A percentile compares a stretch with the other conserved stretches of the same genome.
Conservation (phyloP, 768 basidiomycete genomes). For the Floccularia luteovirens region DNA sequence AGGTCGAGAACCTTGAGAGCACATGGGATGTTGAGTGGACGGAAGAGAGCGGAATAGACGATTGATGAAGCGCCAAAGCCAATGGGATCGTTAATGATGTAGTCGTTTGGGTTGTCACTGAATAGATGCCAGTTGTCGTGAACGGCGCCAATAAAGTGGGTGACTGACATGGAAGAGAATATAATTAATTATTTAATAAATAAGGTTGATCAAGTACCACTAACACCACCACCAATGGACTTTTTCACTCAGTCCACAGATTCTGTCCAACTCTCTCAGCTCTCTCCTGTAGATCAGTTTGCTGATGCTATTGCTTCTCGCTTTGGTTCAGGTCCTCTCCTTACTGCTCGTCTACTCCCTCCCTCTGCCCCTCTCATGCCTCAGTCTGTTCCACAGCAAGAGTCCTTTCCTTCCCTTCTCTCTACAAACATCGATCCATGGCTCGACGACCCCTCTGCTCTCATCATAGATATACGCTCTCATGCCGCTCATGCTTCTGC, state of each 20-base stretch:
- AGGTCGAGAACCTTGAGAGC: constrained; percentile 89
- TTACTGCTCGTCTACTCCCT: constrained; percentile 26
- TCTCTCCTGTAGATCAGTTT: constrained; percentile 30
- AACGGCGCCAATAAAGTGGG: constrained; percentile 68
- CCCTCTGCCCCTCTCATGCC: constrained; percentile 8
- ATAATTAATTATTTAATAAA: too few species aligned
- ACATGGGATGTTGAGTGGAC: constrained; percentile 42
- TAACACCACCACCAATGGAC: too few species aligned
- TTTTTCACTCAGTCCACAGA: too few species aligned
- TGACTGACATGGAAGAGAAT: too few species aligned
- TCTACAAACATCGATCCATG: constrained; percentile 18
- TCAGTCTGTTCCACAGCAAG: constrained; percentile 10
- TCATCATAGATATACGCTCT: constrained; percentile 86
- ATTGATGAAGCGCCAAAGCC: constrained; percentile 91
- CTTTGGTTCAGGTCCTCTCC: constrained; percentile 27
- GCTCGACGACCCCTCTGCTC: constrained; percentile 28
- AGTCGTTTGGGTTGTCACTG: constrained; percentile 69
- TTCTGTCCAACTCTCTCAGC: too few species aligned
- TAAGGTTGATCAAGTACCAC: too few species aligned
- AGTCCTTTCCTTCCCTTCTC: constrained; percentile 16
- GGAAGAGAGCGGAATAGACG: constrained; percentile 75
- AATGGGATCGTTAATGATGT: constrained; percentile 68
- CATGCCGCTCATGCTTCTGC: constrained; percentile 64
- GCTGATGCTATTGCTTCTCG: constrained; percentile 46
- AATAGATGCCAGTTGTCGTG: constrained; percentile 80